Evolutionary conservation across 306 rosid genomes (phyloP).

Genomic region (Lablab purpureus): DNA sequence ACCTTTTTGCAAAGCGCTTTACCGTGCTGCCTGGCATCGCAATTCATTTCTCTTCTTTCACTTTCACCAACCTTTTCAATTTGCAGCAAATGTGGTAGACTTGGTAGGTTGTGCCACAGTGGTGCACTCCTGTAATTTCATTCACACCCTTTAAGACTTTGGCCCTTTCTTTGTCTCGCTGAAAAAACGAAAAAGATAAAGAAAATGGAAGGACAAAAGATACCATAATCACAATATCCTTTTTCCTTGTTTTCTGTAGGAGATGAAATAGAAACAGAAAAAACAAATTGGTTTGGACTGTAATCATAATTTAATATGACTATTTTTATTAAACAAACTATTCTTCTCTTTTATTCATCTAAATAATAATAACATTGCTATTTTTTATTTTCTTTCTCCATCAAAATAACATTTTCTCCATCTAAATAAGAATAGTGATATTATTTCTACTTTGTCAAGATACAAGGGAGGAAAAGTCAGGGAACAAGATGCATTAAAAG

Average conservation of each 20-base stretch:
- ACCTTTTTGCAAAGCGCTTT: constrained; percentile 19
- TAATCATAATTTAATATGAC: no score
- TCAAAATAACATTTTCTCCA: no score
- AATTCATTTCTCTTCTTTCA: constrained; percentile 46
- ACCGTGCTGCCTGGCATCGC: constrained; percentile 38
- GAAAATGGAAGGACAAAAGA: background rate
- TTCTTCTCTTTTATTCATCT: no score
- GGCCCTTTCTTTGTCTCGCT: background rate
- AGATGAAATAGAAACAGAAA: background rate
- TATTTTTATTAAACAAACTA: no score
- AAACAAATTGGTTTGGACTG: no score
- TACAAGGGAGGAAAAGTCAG: background rate
- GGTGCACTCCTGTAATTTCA: constrained; percentile 15
- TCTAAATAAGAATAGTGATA: background rate
- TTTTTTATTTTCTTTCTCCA: no score
- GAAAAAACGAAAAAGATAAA: background rate
- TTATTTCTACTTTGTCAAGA: background rate
- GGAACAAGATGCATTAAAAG: background rate
- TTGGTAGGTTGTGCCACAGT: constrained; percentile 37
- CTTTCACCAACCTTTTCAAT: constrained; percentile 57
- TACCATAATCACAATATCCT: no score
- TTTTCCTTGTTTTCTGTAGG: background rate
- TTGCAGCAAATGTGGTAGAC: constrained; percentile 45
- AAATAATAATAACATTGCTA: no score
- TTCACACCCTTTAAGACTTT: background rate